phyloP scores from a whole-genome alignment of 257 asterid species.

The Solanum medicagineum region DNA sequence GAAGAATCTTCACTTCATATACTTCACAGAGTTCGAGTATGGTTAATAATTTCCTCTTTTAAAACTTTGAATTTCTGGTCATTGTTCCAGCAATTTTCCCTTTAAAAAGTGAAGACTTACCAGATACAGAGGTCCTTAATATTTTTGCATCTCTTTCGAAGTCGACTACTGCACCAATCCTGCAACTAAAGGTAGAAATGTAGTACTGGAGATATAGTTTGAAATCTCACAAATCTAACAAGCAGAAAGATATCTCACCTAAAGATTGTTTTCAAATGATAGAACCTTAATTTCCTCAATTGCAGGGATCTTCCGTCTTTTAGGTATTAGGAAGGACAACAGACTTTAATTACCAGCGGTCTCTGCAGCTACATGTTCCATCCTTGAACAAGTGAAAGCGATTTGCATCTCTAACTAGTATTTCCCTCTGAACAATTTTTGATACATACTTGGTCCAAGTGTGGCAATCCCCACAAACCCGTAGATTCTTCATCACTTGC shows the following conservation, averaged over 20 bases:
- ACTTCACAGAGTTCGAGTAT: too few relatives aligned
- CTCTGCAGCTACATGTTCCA: constrained; percentile 53
- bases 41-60: too few relatives aligned
- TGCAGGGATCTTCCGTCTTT: not conserved
- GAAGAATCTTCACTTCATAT: too few relatives aligned
- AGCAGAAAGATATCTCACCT: not conserved
- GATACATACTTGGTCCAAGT: constrained; percentile 45
- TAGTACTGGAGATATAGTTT: not conserved
- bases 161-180: not conserved
- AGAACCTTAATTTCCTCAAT: not conserved
- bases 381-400: constrained; percentile 48
- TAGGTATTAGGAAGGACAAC: not conserved
- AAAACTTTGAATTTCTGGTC: not conserved
- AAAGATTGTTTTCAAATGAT: not conserved
- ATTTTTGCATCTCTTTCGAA: not conserved
- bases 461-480: constrained; percentile 64
- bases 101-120: not conserved
- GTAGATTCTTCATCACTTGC: constrained; percentile 52
- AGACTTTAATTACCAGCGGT: constrained; percentile 29
- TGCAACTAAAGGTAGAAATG: not conserved
- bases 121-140: not conserved
- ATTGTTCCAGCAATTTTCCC: not conserved
- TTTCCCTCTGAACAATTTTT: constrained; percentile 36
- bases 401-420: constrained; percentile 52
- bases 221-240: not conserved